A percentile compares a stretch with the other conserved stretches of the same genome.
Evolutionary conservation across 129 eudicot genomes (phyloP).

Genomic region (Chrysanthemum lavandulifolium): DNA sequence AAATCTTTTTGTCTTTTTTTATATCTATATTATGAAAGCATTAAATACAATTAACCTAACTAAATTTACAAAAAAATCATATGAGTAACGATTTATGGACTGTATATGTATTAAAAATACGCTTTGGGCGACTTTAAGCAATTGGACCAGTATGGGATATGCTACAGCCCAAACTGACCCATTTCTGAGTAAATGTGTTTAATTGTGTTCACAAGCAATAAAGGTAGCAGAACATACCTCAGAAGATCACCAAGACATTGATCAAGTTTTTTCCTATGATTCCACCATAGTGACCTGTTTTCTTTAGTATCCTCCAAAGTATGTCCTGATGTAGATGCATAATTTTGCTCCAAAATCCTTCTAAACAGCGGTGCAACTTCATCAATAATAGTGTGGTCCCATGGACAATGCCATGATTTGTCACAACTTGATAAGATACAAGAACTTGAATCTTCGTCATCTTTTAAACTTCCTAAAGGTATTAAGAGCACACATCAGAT

Average conservation of each 20-base stretch:
- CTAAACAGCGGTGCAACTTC: conserved; percentile 79
- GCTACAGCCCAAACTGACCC: not conserved
- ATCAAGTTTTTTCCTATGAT: conserved; percentile 66
- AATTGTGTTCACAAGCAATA: conserved; percentile 4
- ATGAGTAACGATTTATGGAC: not conserved
- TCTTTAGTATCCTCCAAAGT: conserved; percentile 61
- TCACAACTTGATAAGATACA: conserved; percentile 25
- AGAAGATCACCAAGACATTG: conserved; percentile 55
- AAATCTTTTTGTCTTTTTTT: not conserved
- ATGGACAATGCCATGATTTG: conserved; percentile 81
- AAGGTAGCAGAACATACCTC: conserved; percentile 32
- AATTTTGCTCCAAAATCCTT: conserved; percentile 63
- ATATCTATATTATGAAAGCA: too few relatives aligned
- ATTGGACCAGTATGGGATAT: not conserved
- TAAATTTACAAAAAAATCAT: not conserved
- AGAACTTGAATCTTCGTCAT: conserved; percentile 46
- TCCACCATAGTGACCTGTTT: conserved; percentile 76
- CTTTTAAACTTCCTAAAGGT: conserved; percentile 42
- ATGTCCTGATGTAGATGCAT: conserved; percentile 54
- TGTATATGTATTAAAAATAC: not conserved
- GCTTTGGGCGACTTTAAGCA: not conserved
- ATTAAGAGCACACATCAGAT: conserved; percentile 20
- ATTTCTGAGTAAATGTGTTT: not conserved
- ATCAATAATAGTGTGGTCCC: conserved; percentile 77
- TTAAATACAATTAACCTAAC: too few relatives aligned